phyloP scores from a whole-genome alignment of 2,329 filamentous ascomycete species.

The Ascochyta fabae region DNA sequence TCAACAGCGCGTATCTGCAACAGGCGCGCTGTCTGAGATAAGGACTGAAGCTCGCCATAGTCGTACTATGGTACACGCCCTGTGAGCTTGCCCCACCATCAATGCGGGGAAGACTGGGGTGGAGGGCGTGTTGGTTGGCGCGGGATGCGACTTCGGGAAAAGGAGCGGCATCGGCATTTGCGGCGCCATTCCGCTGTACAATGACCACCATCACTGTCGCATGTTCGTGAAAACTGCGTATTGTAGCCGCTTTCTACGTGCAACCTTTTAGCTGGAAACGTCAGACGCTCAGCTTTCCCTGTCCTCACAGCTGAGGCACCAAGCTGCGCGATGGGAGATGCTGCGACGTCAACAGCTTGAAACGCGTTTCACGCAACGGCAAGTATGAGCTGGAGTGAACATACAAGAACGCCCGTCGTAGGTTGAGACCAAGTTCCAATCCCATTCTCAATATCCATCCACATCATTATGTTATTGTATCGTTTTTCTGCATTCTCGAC shows the following conservation, averaged over 20 bases:
- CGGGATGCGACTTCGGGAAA: slow-evolving; percentile 11
- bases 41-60: neutral
- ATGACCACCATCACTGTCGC: neutral
- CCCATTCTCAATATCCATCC: neutral
- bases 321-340: neutral
- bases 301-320: slow-evolving; percentile 5
- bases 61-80: slow-evolving; percentile 4
- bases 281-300: neutral
- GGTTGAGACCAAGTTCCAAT: neutral
- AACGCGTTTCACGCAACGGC: slow-evolving; percentile 16
- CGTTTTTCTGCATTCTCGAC: neutral
- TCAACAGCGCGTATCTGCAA: neutral
- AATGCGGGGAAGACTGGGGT: slow-evolving; percentile 14
- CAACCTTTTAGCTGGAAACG: neutral
- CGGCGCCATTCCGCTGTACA: slow-evolving; percentile 2
- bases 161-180: slow-evolving; percentile 9
- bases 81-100: slow-evolving; percentile 11
- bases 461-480: neutral
- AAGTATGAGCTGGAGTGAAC: neutral
- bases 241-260: neutral
- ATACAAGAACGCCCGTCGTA: slow-evolving; percentile 4
- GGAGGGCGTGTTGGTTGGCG: neutral
- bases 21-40: neutral
- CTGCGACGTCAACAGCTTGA: slow-evolving; percentile 18
- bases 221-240: no score